These are phyloP conservation scores for Leonotis leonurus DNA, from an alignment of 257 asterid genomes.

Conservation along the genomic window DNA sequence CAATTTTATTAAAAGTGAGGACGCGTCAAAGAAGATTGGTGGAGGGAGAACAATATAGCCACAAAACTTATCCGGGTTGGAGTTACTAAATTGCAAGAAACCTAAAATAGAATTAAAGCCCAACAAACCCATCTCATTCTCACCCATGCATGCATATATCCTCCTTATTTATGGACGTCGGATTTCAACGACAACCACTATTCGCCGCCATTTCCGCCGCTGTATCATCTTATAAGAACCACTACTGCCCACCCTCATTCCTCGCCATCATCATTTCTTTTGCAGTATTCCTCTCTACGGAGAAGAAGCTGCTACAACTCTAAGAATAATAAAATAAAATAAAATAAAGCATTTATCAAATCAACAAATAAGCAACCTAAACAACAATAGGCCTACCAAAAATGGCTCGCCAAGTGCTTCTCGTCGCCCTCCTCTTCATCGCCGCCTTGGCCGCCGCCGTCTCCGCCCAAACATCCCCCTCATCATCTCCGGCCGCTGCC, in stretches of 20 bases:
- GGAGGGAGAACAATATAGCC: no score
- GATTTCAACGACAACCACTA: no score
- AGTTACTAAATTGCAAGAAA: no score
- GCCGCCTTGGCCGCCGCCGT: conserved; percentile 46
- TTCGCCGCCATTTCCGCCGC: conserved; percentile 12
- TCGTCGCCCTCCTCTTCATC: conserved; percentile 38
- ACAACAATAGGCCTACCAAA: background rate
- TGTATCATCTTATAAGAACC: background rate
- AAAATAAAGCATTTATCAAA: no score
- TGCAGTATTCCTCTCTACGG: conserved; percentile 42
- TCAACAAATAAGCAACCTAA: background rate
- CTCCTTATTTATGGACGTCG: no score
- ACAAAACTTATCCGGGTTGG: no score
- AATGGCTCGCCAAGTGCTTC: conserved; percentile 56
- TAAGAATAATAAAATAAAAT: background rate
- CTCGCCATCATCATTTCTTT: conserved; percentile 18
- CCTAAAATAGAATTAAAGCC: no score
- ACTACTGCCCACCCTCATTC: background rate
- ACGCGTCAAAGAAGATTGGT: no score
- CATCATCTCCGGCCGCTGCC: conserved; percentile 28
- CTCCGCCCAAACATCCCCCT: conserved; percentile 42
- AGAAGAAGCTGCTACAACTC: conserved; percentile 37
- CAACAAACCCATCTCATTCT: no score
- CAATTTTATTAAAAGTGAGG: no score
- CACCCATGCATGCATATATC: no score